Evolutionary conservation across 1,284 basidiomycete genomes (phyloP).

Genomic region (Phellinidium pouzarii): DNA sequence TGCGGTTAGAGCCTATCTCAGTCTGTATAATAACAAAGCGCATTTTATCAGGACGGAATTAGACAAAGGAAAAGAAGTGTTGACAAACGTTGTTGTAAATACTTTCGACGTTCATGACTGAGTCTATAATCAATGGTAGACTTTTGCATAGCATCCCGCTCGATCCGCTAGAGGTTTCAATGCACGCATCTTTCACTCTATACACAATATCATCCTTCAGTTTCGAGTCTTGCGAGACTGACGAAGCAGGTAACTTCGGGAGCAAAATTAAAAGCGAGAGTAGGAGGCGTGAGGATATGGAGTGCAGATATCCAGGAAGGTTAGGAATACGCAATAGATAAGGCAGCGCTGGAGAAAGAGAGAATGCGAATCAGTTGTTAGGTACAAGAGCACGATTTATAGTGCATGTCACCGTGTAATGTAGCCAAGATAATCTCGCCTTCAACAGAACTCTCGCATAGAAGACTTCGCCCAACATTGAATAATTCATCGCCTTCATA

Average conservation of each 20-base stretch:
- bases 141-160: conserved; percentile 53
- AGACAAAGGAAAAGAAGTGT: background rate
- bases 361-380: conserved; percentile 11
- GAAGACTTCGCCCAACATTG: conserved; percentile 41
- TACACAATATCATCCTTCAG: conserved; percentile 39
- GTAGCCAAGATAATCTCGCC: conserved; percentile 48
- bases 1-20: background rate
- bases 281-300: conserved; percentile 50
- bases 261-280: conserved; percentile 51
- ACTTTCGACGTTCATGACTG: conserved; percentile 9
- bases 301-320: conserved; percentile 47
- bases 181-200: conserved; percentile 41
- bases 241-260: conserved; percentile 46
- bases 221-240: conserved; percentile 46
- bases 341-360: conserved; percentile 38
- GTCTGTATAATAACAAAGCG: background rate
- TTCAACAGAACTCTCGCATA: conserved; percentile 45
- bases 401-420: conserved; percentile 46
- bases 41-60: background rate
- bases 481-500: conserved; percentile 79
- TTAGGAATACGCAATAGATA: conserved; percentile 42
- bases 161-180: conserved; percentile 46
- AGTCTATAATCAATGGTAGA: conserved; percentile 26
- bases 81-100: background rate
- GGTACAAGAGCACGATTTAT: conserved; percentile 3